Evolutionary conservation across 495 filamentous ascomycete genomes (phyloP).

Genomic region (Bacidia rubella): DNA sequence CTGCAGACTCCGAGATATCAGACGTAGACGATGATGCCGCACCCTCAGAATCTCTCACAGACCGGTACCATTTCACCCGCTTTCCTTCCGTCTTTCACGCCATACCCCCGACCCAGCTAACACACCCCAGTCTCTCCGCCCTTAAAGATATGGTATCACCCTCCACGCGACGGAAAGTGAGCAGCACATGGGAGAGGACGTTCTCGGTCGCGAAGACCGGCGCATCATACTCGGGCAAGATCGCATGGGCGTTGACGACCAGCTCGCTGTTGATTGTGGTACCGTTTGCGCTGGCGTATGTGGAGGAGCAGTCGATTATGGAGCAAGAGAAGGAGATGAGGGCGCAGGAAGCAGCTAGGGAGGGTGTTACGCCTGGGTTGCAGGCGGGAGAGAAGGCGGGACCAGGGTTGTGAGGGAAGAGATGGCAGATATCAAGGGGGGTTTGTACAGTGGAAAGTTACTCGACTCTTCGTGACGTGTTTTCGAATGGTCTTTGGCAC

Average conservation of each 20-base stretch:
- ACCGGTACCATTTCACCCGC: constrained; percentile 30
- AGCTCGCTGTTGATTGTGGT: constrained; percentile 80
- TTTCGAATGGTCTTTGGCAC: neutral
- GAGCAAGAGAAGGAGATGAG: constrained; percentile 96
- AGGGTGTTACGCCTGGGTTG: constrained; percentile 21
- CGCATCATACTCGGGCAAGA: constrained; percentile 61
- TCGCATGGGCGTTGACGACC: constrained; percentile 76
- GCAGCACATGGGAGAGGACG: constrained; percentile 21
- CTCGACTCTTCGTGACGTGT: neutral
- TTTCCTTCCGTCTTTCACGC: constrained; percentile 38
- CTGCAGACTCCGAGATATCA: constrained; percentile 50
- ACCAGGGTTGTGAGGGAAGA: constrained; percentile 2
- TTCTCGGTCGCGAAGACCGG: constrained; percentile 46
- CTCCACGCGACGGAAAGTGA: constrained; percentile 46
- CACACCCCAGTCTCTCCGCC: constrained; percentile 45
- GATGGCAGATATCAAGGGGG: neutral
- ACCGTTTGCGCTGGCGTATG: constrained; percentile 80
- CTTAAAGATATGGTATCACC: constrained; percentile 88
- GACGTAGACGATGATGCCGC: constrained; percentile 38
- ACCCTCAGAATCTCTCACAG: constrained; percentile 20
- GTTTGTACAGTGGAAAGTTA: no score
- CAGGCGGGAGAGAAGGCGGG: neutral
- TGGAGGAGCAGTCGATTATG: constrained; percentile 87
- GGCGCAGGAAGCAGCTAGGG: constrained; percentile 69
- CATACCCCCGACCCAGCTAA: constrained; percentile 49